Base-by-base conservation (phyloP, 2,329 filamentous ascomycete genomes). In the Phialophora chinensis region DNA sequence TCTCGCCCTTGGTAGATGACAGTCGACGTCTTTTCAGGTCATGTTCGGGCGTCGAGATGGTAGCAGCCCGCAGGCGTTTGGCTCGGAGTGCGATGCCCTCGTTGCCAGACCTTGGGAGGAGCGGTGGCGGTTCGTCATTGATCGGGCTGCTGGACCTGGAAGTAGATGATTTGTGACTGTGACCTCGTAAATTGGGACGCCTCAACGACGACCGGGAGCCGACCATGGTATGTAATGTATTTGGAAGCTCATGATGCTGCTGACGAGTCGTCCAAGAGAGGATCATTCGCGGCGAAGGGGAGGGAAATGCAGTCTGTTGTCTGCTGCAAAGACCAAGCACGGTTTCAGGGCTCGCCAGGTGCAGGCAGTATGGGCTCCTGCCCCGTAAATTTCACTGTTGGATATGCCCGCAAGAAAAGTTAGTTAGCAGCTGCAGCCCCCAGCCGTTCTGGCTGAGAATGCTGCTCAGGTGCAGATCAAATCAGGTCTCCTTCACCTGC, bases 141-240 rank as follows among this genome's bases (percentile, higher is more conserved):
- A 57, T 58, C 55, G 67, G 70, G 68, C 72, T 70, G 67, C 69
- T 71, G 65, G 66, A 71, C 65, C 65, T 72, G 52, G 60, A 66
- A 65, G 65, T 67, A 25, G 62, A 52, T 12, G 49, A 27, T 23
- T 52, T 52, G 49, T 52, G 49, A 52, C 49, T 52, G 49, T 52
- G 49, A 52, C 68, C 68, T 65, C 66, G 68, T 62, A 71, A 57
- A 62, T 66, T 65, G 38, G 71, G 70, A 67, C 73, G 73, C 62
- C 74, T 73, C 65, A 72, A 71, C 57, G 74, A 74, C 65, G 72
- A 72, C 69, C 70, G 74, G 61, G 74, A 73, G 68, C 69, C 70
- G 69, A 73, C 74, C 74, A 75, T 75, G 62, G 63, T 73, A 71
- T 67, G 47, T 66, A 60, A 53, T 35, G 67, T 67, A 47, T 60